Evolutionary conservation across 2,329 filamentous ascomycete species (phyloP).

Genomic region (Epichloe sp.): DNA sequence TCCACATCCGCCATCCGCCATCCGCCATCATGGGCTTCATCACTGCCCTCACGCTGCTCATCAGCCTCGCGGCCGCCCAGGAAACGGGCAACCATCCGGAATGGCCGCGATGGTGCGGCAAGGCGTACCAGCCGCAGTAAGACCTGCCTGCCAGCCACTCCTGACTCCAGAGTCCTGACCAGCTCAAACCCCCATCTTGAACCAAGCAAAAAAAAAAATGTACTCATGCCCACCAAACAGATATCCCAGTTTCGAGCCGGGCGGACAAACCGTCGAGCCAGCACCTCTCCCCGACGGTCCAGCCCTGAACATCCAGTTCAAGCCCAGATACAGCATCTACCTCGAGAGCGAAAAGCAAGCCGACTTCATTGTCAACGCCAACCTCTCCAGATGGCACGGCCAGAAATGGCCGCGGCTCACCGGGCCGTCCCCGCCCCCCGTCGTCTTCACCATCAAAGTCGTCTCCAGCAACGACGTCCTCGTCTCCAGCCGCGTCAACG

Average conservation of each 20-base stretch:
- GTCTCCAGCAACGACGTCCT: constrained; percentile 17
- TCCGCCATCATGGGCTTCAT: background rate
- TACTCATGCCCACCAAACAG: constrained; percentile 6
- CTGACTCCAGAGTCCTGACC: background rate
- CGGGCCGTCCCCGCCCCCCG: constrained; percentile 7
- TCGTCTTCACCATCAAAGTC: constrained; percentile 26
- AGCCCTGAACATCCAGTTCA: constrained; percentile 29
- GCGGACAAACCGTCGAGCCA: constrained; percentile 28
- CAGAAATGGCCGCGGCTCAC: constrained; percentile 20
- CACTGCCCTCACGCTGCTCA: background rate
- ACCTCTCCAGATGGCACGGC: constrained; percentile 28
- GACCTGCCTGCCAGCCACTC: background rate
- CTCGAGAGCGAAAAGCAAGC: constrained; percentile 26
- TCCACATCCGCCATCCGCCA: background rate
- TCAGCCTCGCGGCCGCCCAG: constrained; percentile 8
- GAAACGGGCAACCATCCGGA: constrained; percentile 28
- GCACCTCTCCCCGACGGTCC: constrained; percentile 15
- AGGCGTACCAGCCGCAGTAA: constrained; percentile 30
- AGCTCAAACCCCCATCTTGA: background rate
- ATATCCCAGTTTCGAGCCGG: constrained; percentile 29
- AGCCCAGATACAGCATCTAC: constrained; percentile 33
- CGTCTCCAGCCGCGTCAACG: constrained; percentile 18
- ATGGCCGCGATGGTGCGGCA: constrained; percentile 34
- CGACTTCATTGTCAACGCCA: constrained; percentile 31
- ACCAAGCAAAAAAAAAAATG: background rate